Evolutionary conservation across 257 asterid genomes (phyloP).

Genomic region (Solanum habrochaites): DNA sequence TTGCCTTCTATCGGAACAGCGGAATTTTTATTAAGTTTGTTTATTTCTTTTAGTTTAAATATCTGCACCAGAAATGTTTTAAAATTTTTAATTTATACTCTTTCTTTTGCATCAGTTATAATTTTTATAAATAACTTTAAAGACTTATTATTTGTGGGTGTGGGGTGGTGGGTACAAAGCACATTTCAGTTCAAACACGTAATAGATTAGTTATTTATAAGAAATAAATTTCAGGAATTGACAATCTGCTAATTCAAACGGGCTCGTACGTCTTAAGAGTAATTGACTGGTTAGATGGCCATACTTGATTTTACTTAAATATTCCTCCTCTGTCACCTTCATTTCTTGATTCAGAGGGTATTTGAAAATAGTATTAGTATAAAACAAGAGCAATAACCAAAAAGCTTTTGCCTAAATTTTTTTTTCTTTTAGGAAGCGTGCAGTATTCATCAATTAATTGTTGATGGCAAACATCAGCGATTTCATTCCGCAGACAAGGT

Average conservation of each 20-base stretch:
- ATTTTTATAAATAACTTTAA: no score
- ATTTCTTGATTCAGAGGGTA: not conserved
- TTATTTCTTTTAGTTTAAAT: not conserved
- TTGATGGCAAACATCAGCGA: constrained; percentile 48
- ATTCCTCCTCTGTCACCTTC: not conserved
- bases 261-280: no score
- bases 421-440: not conserved
- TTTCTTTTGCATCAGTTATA: not conserved
- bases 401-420: not conserved
- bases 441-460: not conserved
- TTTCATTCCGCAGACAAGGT: constrained; percentile 48
- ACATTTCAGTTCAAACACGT: no score
- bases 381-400: not conserved
- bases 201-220: no score
- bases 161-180: no score
- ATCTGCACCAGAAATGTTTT: not conserved
- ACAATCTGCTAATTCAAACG: no score
- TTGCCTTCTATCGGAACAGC: not conserved
- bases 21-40: not conserved
- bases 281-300: not conserved
- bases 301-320: not conserved
- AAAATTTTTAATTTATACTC: not conserved
- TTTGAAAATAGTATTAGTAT: not conserved
- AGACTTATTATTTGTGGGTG: no score
- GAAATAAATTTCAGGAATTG: no score